Conservation (phyloP, 306 rosid genomes). For the Medicago truncatula region DNA sequence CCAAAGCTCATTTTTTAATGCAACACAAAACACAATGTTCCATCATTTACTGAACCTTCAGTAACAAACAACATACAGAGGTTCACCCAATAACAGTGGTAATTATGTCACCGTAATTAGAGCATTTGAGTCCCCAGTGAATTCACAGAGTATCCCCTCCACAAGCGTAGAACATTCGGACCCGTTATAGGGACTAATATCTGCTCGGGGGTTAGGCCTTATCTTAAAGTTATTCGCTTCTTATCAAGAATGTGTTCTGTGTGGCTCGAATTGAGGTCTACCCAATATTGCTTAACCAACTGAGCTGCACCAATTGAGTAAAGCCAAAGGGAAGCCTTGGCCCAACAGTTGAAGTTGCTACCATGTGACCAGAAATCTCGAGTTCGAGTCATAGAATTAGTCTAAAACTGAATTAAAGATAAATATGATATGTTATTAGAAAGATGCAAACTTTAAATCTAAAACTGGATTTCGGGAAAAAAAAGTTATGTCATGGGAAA, state of each 20-base stretch:
- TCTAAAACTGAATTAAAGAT: background rate
- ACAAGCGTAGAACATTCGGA: background rate
- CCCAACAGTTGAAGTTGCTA: background rate
- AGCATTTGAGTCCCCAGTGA: background rate
- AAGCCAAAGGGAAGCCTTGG: constrained; percentile 8
- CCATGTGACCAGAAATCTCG: background rate
- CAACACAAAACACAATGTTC: too few species aligned
- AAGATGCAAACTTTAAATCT: too few species aligned
- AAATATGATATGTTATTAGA: too few species aligned
- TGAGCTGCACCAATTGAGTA: background rate
- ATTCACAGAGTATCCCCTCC: background rate
- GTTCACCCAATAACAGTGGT: too few species aligned
- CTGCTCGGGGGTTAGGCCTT: background rate
- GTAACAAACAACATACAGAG: too few species aligned
- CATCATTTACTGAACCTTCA: too few species aligned
- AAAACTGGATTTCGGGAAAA: too few species aligned
- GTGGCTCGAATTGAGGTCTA: background rate
- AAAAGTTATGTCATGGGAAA: too few species aligned
- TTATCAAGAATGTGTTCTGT: background rate
- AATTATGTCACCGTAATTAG: background rate
- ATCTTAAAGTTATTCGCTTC: background rate
- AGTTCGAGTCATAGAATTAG: background rate
- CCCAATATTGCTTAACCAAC: background rate
- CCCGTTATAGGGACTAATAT: background rate
- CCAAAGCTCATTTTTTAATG: too few species aligned